Evolutionary conservation across 331 rosid species (phyloP).

Genomic region (Telfairia occidentalis): DNA sequence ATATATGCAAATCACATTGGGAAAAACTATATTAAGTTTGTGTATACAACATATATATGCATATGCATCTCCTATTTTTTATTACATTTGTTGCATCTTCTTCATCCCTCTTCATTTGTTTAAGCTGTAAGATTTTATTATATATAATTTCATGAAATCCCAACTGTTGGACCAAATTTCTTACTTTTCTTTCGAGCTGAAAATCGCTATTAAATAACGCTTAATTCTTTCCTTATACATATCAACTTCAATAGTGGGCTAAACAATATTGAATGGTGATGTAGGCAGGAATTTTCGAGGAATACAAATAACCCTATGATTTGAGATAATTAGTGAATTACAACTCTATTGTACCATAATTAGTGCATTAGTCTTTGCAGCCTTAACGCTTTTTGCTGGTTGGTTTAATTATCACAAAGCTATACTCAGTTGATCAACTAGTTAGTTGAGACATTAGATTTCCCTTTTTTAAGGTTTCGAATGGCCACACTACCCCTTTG

Average conservation of each 20-base stretch:
- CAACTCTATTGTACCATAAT: neutral
- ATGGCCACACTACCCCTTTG: too few species aligned
- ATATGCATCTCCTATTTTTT: neutral
- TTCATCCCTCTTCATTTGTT: neutral
- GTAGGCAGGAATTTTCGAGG: too few species aligned
- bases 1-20: neutral
- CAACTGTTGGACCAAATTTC: neutral
- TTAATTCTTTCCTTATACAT: too few species aligned
- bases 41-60: neutral
- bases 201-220: neutral
- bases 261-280: too few species aligned
- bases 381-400: conserved; percentile 2
- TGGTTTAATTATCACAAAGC: conserved; percentile 7
- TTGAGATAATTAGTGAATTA: neutral
- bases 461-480: too few species aligned
- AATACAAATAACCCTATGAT: too few species aligned
- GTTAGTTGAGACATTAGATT: too few species aligned
- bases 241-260: too few species aligned
- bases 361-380: neutral
- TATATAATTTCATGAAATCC: neutral
- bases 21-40: neutral
- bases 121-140: neutral
- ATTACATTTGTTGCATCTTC: neutral
- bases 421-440: too few species aligned
- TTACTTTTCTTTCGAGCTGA: neutral